A percentile compares a stretch with the other conserved stretches of the same genome.
These are phyloP conservation scores for Paecilomyces formosus DNA, from an alignment of 2,329 filamentous ascomycete species.

Conservation along the genomic window DNA sequence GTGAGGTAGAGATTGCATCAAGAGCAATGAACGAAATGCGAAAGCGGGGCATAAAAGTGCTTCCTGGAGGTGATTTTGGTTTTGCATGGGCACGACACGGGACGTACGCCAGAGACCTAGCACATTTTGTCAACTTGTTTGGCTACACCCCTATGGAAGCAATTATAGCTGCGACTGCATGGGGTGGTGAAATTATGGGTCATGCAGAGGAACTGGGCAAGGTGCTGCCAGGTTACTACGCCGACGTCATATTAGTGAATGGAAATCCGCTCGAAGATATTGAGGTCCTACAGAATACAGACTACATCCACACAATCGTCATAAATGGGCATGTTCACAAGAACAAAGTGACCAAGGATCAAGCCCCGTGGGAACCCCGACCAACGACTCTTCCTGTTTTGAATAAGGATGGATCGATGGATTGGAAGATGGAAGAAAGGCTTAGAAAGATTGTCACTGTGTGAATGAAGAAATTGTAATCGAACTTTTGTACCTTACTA, in stretches of 20 bases:
- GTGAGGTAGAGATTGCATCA: conserved; percentile 32
- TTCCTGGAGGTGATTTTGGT: too few species aligned
- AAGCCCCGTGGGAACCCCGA: too few species aligned
- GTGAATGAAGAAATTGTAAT: too few species aligned
- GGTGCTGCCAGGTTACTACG: conserved; percentile 29
- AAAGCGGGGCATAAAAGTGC: conserved; percentile 11
- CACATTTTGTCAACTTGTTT: conserved; percentile 38
- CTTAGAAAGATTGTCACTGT: too few species aligned
- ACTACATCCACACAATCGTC: conserved; percentile 35
- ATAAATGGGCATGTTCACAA: too few species aligned
- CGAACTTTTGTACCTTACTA: too few species aligned
- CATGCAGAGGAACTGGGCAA: neutral
- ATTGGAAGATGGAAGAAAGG: too few species aligned
- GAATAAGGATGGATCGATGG: too few species aligned
- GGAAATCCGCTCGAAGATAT: conserved; percentile 37
- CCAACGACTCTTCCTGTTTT: too few species aligned
- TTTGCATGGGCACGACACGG: too few species aligned
- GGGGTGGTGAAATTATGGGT: conserved; percentile 13
- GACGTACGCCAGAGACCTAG: conserved; percentile 23
- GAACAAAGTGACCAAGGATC: too few species aligned
- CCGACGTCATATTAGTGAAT: conserved; percentile 38
- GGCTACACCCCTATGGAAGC: conserved; percentile 36
- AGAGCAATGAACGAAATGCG: conserved; percentile 36
- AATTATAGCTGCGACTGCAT: conserved; percentile 33
- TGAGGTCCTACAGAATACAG: conserved; percentile 31